These are phyloP conservation scores for Massarina eburnea DNA, from an alignment of 2,329 filamentous ascomycete genomes.

Conservation along the genomic window DNA sequence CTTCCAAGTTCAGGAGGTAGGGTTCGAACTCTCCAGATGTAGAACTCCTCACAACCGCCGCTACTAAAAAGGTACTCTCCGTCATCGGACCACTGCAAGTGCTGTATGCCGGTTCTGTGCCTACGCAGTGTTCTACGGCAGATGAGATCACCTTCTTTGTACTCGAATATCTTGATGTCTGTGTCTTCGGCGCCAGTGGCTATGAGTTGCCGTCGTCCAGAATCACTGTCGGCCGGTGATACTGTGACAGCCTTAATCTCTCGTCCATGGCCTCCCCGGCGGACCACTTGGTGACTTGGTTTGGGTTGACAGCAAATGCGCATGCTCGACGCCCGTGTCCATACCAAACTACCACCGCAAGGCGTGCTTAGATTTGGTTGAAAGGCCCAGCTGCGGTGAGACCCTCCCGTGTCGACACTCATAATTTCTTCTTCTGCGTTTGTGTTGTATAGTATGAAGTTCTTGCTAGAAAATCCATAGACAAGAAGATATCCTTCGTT, in stretches of 20 bases:
- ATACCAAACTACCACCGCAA: slow-evolving; percentile 63
- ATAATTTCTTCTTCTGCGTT: slow-evolving; percentile 69
- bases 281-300: slow-evolving; percentile 55
- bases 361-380: slow-evolving; percentile 20
- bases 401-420: slow-evolving; percentile 78
- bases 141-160: slow-evolving; percentile 33
- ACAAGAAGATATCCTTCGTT: slow-evolving; percentile 60
- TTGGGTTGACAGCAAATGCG: slow-evolving; percentile 45
- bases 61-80: slow-evolving; percentile 78
- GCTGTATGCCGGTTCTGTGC: slow-evolving; percentile 83
- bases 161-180: slow-evolving; percentile 71
- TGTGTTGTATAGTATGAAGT: slow-evolving; percentile 82
- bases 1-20: slow-evolving; percentile 53
- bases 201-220: slow-evolving; percentile 45
- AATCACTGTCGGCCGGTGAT: slow-evolving; percentile 23
- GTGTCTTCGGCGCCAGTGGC: slow-evolving; percentile 74
- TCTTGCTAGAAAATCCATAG: slow-evolving; percentile 77
- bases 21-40: slow-evolving; percentile 70
- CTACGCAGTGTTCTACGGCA: slow-evolving; percentile 69
- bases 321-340: slow-evolving; percentile 68
- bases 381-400: slow-evolving; percentile 75
- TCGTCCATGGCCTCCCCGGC: slow-evolving; percentile 76
- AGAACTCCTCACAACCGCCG: slow-evolving; percentile 86
- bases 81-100: slow-evolving; percentile 70
- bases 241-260: slow-evolving; percentile 72